Percentiles rank a stretch among this genome's conserved stretches.
phyloP scores from a whole-genome alignment of 768 basidiomycete species.

The Panaeolus papilionaceus region DNA sequence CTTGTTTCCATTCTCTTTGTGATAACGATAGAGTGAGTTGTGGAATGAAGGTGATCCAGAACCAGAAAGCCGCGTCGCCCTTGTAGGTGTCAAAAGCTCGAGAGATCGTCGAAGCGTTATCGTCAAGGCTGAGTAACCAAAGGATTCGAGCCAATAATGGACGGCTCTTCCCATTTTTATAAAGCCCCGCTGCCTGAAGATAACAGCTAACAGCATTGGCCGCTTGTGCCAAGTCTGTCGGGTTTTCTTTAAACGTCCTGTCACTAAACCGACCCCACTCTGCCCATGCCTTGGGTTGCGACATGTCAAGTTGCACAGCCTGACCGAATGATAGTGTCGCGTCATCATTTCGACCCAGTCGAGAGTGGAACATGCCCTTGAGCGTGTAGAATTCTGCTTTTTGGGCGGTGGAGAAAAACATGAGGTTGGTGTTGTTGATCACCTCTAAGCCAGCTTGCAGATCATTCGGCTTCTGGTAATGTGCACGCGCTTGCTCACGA shows the following conservation, averaged over 20 bases:
- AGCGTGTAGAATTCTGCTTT: conserved; percentile 99
- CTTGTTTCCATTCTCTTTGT: conserved; percentile 92
- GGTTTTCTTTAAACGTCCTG: conserved; percentile 87
- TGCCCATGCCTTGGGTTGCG: conserved; percentile 96
- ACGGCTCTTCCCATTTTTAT: conserved; percentile 92
- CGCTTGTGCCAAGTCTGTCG: conserved; percentile 75
- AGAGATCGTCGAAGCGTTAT: conserved; percentile 70
- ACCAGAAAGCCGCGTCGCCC: conserved; percentile 97
- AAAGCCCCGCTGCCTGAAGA: conserved; percentile 94
- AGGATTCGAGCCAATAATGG: conserved; percentile 90
- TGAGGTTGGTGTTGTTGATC: conserved; percentile 99
- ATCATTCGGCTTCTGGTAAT: conserved; percentile 95
- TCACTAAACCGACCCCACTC: conserved; percentile 98
- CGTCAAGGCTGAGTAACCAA: conserved; percentile 97
- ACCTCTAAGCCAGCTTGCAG: conserved; percentile 95
- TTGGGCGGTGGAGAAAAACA: conserved; percentile 94
- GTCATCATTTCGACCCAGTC: conserved; percentile 84
- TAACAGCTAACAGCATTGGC: conserved; percentile 97
- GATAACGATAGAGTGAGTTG: conserved; percentile 91
- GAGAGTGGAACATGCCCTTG: conserved; percentile 98
- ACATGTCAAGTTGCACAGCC: conserved; percentile 96
- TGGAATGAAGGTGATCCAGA: conserved; percentile 97
- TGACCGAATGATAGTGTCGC: conserved; percentile 92
- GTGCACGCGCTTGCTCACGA: conserved; percentile 97
- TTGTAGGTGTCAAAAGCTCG: conserved; percentile 93